Evolutionary conservation across 2,329 filamentous ascomycete genomes (phyloP).

Genomic region (Calonectria henricotiae): DNA sequence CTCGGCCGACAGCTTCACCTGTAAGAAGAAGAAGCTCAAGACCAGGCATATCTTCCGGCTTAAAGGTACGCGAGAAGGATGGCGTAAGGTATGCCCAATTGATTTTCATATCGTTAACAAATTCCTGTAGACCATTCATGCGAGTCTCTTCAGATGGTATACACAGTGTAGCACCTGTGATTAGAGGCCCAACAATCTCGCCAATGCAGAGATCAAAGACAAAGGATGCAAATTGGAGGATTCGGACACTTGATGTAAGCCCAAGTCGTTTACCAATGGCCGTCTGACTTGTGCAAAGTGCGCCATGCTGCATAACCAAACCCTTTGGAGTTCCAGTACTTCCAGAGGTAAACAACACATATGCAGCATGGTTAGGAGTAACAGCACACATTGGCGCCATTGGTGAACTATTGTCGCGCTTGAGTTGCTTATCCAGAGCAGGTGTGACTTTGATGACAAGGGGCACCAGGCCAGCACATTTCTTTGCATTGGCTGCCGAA

Average conservation of each 20-base stretch:
- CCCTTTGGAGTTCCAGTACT: conserved; percentile 51
- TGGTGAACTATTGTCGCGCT: background rate
- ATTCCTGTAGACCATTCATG: conserved; percentile 21
- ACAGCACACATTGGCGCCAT: conserved; percentile 1
- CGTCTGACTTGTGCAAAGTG: conserved; percentile 35
- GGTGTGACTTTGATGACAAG: conserved; percentile 2
- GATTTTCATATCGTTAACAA: conserved; percentile 13
- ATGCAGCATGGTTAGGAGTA: conserved; percentile 16
- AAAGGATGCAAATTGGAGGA: conserved; percentile 36
- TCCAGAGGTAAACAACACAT: conserved; percentile 49
- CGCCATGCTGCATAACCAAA: conserved; percentile 43
- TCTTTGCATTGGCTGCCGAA: background rate
- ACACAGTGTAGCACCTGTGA: conserved; percentile 35
- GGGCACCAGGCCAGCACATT: background rate
- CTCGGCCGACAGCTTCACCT: conserved; percentile 36
- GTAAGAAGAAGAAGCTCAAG: conserved; percentile 32
- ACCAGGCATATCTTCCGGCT: conserved; percentile 6
- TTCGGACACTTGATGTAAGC: conserved; percentile 24
- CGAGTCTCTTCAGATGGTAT: conserved; percentile 29
- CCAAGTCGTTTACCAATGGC: conserved; percentile 25
- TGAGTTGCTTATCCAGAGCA: background rate
- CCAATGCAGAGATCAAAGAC: conserved; percentile 30
- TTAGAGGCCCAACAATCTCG: conserved; percentile 30
- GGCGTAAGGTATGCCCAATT: conserved; percentile 12
- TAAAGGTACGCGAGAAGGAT: background rate